phyloP scores from a whole-genome alignment of 2,329 filamentous ascomycete genomes.

The Graphilbum fragrans region DNA sequence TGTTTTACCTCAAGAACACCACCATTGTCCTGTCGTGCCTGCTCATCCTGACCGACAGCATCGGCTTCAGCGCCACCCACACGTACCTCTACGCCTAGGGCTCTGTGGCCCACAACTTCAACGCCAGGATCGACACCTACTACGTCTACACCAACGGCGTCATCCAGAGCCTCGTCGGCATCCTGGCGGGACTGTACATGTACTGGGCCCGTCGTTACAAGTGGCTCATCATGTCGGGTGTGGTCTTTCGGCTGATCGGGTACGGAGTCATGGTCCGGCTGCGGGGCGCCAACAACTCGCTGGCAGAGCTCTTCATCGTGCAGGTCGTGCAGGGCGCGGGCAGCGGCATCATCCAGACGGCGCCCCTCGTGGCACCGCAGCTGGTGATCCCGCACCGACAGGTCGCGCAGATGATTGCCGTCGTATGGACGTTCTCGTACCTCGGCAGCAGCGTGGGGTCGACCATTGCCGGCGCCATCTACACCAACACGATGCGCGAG shows the following conservation, averaged over 20 bases:
- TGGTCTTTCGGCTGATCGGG: conserved; percentile 6
- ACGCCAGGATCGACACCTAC: conserved; percentile 3
- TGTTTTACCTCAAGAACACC: conserved; percentile 28
- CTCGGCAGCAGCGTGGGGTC: conserved; percentile 6
- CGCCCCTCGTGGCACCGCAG: conserved; percentile 25
- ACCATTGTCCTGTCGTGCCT: conserved; percentile 27
- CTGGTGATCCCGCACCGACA: conserved; percentile 6
- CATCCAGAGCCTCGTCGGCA: conserved; percentile 6
- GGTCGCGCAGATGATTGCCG: conserved; percentile 6
- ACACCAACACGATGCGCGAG: conserved; percentile 5
- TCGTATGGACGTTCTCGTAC: conserved; percentile 4
- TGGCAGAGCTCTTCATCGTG: conserved; percentile 32
- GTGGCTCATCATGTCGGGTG: conserved; percentile 6
- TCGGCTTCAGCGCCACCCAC: conserved; percentile 5
- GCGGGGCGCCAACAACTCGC: conserved; percentile 27
- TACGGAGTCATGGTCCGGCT: conserved; percentile 32
- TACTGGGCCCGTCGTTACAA: conserved; percentile 6
- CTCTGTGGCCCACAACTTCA: conserved; percentile 4
- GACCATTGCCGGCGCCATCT: conserved; percentile 9
- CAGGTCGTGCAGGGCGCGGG: conserved; percentile 36
- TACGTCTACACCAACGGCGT: conserved; percentile 6
- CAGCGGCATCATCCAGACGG: conserved; percentile 30
- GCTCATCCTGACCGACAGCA: conserved; percentile 17
- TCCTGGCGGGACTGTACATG: conserved; percentile 6
- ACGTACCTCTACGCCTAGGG: conserved; percentile 8